Conservation (phyloP, 495 filamentous ascomycete species). For the Penicillium argentinense region DNA sequence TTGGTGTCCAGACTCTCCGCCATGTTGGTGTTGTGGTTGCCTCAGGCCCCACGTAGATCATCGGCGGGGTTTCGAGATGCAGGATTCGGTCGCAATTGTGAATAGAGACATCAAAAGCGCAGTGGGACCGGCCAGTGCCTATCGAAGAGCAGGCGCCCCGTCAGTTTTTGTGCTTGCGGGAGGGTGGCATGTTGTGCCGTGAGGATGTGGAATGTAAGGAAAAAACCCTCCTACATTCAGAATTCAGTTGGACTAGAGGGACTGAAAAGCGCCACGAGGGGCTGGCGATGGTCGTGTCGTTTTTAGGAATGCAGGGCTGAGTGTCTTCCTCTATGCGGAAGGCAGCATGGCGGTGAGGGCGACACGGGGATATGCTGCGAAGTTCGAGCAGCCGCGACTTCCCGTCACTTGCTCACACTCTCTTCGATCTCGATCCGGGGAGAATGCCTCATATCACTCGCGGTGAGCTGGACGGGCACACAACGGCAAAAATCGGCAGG, state of each 20-base stretch:
- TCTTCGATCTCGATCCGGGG: no score
- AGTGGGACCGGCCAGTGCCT: background rate
- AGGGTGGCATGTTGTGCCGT: background rate
- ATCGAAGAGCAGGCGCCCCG: background rate
- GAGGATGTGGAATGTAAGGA: constrained; percentile 1
- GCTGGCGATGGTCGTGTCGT: background rate
- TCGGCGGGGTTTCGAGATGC: no score
- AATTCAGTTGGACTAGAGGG: background rate
- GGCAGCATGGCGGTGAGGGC: no score
- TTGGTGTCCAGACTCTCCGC: constrained; percentile 44
- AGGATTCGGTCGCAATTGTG: no score
- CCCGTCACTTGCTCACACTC: no score
- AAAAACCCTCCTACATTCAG: background rate
- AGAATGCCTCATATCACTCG: no score
- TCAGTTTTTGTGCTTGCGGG: background rate
- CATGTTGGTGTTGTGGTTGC: constrained; percentile 29
- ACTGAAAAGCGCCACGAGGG: background rate
- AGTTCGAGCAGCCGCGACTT: no score
- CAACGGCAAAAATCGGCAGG: no score
- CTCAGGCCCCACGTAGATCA: no score
- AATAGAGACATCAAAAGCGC: background rate
- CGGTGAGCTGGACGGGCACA: background rate
- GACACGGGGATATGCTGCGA: no score
- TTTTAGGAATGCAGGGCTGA: no score
- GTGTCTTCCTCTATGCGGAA: no score